Conservation (phyloP, 1,284 basidiomycete species). For the Cryptococcus sp. region DNA sequence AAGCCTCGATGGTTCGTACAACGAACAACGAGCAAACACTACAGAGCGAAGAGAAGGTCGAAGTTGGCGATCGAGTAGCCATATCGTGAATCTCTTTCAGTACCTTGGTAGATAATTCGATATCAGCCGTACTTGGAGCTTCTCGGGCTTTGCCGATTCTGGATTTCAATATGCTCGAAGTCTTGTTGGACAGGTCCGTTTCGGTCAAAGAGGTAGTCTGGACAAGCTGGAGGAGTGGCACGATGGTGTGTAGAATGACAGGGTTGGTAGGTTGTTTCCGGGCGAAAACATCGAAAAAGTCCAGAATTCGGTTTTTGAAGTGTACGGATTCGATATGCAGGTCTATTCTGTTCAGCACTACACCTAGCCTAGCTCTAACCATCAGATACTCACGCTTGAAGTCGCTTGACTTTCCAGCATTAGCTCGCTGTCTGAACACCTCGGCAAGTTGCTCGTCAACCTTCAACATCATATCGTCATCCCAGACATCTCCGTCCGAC, state of each 20-base stretch:
- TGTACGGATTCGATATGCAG: constrained; percentile 66
- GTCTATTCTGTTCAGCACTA: constrained; percentile 14
- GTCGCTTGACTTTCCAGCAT: constrained; percentile 51
- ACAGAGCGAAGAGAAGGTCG: constrained; percentile 63
- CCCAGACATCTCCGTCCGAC: constrained; percentile 70
- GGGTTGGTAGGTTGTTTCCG: constrained; percentile 68
- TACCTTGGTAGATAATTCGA: constrained; percentile 32
- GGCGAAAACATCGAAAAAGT: constrained; percentile 79
- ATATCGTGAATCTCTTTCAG: constrained; percentile 66
- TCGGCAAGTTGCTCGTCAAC: constrained; percentile 88
- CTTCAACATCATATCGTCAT: constrained; percentile 97
- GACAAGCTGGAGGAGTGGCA: constrained; percentile 71
- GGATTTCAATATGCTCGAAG: constrained; percentile 67
- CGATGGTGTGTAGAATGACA: constrained; percentile 62
- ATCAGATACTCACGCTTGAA: constrained; percentile 28
- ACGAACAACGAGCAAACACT: constrained; percentile 70
- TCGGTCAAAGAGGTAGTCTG: constrained; percentile 66
- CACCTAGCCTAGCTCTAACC: not conserved
- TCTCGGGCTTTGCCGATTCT: constrained; percentile 74
- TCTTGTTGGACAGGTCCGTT: constrained; percentile 78
- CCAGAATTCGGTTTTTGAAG: constrained; percentile 91
- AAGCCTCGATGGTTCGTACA: constrained; percentile 54
- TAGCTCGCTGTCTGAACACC: constrained; percentile 67
- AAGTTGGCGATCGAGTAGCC: constrained; percentile 62
- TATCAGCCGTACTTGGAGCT: constrained; percentile 55